Evolutionary conservation across 495 filamentous ascomycete species (phyloP).

Genomic region (Letharia columbiana): DNA sequence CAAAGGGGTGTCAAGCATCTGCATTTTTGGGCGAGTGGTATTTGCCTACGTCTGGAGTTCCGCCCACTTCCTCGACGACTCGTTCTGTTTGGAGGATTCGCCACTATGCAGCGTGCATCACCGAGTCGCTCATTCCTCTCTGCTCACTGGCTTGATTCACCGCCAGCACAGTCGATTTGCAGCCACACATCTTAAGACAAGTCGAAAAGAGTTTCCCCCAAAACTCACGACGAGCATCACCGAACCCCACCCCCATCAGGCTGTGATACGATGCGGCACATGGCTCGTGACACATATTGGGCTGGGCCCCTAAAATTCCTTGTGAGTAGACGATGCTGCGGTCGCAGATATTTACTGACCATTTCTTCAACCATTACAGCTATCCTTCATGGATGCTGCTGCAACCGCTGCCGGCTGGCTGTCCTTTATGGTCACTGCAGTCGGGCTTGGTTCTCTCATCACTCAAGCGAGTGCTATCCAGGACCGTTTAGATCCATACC

Average conservation of each 20-base stretch:
- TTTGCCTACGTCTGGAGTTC: too few species aligned
- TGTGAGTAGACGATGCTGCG: slow-evolving; percentile 5
- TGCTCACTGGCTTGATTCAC: too few species aligned
- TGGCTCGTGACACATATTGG: neutral
- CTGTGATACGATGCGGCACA: neutral
- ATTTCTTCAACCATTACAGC: neutral
- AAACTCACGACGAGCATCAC: neutral
- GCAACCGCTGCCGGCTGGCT: too few species aligned
- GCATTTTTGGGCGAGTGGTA: too few species aligned
- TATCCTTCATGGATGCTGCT: slow-evolving; percentile 23
- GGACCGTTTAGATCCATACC: slow-evolving; percentile 29
- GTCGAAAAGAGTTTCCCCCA: neutral
- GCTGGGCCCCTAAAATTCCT: neutral
- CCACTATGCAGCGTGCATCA: too few species aligned
- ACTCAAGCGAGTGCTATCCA: slow-evolving; percentile 28
- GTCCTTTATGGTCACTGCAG: slow-evolving; percentile 27
- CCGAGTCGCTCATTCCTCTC: too few species aligned
- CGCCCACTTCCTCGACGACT: too few species aligned
- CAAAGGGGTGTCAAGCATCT: too few species aligned
- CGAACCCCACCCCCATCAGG: neutral
- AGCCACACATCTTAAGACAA: neutral
- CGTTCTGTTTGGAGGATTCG: too few species aligned
- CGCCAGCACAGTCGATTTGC: neutral
- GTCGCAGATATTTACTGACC: neutral
- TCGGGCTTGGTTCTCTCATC: slow-evolving; percentile 29